These are phyloP conservation scores for Cystoderma amianthinum DNA, from an alignment of 768 basidiomycete genomes.

Conservation along the genomic window DNA sequence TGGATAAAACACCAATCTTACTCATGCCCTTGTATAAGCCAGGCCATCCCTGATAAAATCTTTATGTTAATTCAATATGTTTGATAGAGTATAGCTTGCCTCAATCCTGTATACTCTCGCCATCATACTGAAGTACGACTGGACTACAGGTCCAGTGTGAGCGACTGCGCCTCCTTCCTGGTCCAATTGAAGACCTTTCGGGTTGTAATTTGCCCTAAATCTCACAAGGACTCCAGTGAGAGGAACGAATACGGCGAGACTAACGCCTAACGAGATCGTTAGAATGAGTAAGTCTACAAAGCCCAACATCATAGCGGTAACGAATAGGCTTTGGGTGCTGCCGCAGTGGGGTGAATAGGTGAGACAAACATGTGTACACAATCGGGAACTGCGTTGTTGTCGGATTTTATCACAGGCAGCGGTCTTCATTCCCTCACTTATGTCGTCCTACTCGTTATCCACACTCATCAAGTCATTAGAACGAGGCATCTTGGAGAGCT, in stretches of 20 bases:
- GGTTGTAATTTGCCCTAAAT: slow-evolving; percentile 81
- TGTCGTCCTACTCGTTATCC: no score
- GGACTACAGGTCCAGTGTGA: slow-evolving; percentile 73
- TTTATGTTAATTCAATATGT: slow-evolving; percentile 2
- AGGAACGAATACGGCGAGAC: slow-evolving; percentile 52
- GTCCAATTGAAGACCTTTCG: slow-evolving; percentile 77
- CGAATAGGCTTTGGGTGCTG: no score
- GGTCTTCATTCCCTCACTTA: no score
- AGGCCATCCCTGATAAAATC: slow-evolving; percentile 40
- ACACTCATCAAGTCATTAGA: no score
- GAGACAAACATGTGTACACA: no score
- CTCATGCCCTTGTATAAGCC: slow-evolving; percentile 82
- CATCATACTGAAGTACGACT: slow-evolving; percentile 71
- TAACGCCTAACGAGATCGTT: slow-evolving; percentile 38
- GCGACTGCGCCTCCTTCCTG: slow-evolving; percentile 69
- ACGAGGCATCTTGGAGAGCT: no score
- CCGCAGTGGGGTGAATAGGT: no score
- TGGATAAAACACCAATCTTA: slow-evolving; percentile 13
- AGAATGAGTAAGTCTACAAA: slow-evolving; percentile 31
- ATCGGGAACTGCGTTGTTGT: no score
- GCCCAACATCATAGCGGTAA: no score
- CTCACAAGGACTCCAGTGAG: slow-evolving; percentile 67
- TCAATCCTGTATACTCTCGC: slow-evolving; percentile 65
- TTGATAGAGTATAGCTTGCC: slow-evolving; percentile 21
- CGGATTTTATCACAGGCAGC: no score